Base-by-base conservation (phyloP, 192 early-diverging fungal genomes). In the Oehlia diaphana region DNA sequence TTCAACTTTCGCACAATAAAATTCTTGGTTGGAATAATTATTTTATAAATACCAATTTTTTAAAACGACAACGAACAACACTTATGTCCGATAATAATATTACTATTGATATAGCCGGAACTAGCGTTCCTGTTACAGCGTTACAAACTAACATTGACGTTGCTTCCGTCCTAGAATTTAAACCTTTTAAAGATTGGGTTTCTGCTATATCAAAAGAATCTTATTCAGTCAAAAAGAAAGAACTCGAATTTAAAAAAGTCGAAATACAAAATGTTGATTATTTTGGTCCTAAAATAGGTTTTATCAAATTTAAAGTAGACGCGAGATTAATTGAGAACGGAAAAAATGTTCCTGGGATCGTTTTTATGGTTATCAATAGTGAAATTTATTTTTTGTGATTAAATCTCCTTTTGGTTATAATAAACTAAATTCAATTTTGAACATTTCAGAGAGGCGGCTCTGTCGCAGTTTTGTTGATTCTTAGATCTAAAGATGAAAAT, bases 211-310 rank as follows among this genome's bases (percentile, higher is more conserved):
- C 80, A n/a, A 82, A 86, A 39, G 88, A 88, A 63, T 47, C 65
- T 12, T 5, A 64, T n/a, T 63, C 79, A 2, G 64, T 77, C 2
- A 71, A 84, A 23, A 62, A 80, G 23, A 71, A 82, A 21, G 79
- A 82, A 75, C 72, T 93, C 8, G 77, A 66, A 8, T 80, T 94
- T 53, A 58, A 78, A 7, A 80, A 83, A 14, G 82, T 95, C 66
- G 86, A 87, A 33, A 81, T 96, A 64, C 93, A 92, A 66, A 92
- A 88, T 81, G 89, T 93, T n/a, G 95, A 95, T 76, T 81, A 84
- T 39, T 96, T 96, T 81, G 83, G 86, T 0, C 78, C 83, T 10
- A 88, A 89, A 0, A 81, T 94, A 72, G 94, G 95, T 14, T 96
- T 96, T 78, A 72, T 93, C 5, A 95, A 96, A 82, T 88, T 95